Percentiles rank a stretch among this genome's conserved stretches.
phyloP scores from a whole-genome alignment of 495 filamentous ascomycete genomes.

The Podospora conica region DNA sequence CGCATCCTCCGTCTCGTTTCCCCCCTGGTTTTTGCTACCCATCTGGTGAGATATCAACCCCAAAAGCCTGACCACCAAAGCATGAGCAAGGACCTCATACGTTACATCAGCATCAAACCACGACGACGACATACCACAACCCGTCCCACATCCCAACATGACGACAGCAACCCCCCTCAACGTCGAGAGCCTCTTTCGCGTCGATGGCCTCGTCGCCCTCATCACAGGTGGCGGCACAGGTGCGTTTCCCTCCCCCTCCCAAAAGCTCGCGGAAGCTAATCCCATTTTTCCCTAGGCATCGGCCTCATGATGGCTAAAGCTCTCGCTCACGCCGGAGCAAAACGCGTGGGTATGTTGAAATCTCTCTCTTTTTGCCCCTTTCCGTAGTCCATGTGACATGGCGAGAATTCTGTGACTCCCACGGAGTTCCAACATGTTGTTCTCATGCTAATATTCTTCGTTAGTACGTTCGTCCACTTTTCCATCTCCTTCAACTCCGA shows the following conservation, averaged over 20 bases:
- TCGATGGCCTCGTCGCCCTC: conserved; percentile 55
- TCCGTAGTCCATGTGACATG: neutral
- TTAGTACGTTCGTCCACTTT: neutral
- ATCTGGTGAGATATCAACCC: neutral
- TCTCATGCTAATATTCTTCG: neutral
- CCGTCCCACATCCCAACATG: neutral
- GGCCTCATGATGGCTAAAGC: conserved; percentile 62
- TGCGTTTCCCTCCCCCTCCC: conserved; percentile 10
- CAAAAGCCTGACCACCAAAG: too few species aligned
- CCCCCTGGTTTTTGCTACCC: neutral
- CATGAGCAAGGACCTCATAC: neutral
- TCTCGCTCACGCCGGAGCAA: conserved; percentile 52
- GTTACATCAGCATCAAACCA: neutral
- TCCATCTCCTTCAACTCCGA: neutral
- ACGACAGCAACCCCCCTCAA: conserved; percentile 18
- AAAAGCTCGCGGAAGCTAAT: neutral
- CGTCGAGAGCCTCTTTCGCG: conserved; percentile 47
- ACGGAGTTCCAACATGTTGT: neutral
- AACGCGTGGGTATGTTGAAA: conserved; percentile 39
- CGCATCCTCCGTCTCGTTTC: neutral
- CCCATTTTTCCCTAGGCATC: conserved; percentile 47
- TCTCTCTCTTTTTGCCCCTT: neutral
- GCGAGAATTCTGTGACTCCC: neutral
- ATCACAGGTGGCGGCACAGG: conserved; percentile 61
- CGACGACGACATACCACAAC: neutral